These are phyloP conservation scores for Kodamaea leandrae DNA, from an alignment of 805 yeast genomes.

Conservation along the genomic window DNA sequence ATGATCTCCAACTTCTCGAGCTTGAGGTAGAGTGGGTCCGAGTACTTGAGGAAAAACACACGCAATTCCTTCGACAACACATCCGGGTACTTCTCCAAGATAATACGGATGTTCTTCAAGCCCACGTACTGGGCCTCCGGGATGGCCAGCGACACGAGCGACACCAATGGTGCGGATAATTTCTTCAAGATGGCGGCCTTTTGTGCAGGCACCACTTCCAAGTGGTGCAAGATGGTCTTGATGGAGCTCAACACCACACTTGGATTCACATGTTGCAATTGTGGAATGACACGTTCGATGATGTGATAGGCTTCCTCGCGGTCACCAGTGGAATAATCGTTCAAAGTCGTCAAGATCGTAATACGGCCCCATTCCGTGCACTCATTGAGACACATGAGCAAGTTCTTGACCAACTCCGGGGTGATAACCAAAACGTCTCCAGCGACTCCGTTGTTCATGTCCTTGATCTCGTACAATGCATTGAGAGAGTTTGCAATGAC, in stretches of 20 bases:
- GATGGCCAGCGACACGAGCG: conserved; percentile 74
- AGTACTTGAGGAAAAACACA: conserved; percentile 86
- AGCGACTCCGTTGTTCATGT: conserved; percentile 52
- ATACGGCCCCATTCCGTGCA: conserved; percentile 99
- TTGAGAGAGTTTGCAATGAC: conserved; percentile 93
- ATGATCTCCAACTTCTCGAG: conserved; percentile 74
- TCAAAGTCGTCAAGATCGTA: conserved; percentile 76
- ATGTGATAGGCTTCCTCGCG: conserved; percentile 75
- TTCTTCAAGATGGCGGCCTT: conserved; percentile 56
- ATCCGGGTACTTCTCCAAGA: conserved; percentile 83
- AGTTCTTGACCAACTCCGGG: conserved; percentile 49
- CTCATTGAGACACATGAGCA: conserved; percentile 84
- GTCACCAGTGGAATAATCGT: conserved; percentile 61
- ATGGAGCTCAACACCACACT: conserved; percentile 87
- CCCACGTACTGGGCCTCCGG: conserved; percentile 96
- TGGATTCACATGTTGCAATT: conserved; percentile 94
- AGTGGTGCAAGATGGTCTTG: conserved; percentile 72
- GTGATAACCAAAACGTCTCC: conserved; percentile 38
- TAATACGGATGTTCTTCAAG: conserved; percentile 82
- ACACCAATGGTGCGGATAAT: conserved; percentile 80
- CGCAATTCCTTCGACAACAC: conserved; percentile 75
- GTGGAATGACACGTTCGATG: conserved; percentile 88
- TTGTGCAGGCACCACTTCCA: conserved; percentile 47
- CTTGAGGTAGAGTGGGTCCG: conserved; percentile 76
- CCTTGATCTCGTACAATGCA: conserved; percentile 80